Evolutionary conservation across 768 basidiomycete species (phyloP), one percentile per base, ranked within the genome.

Genomic region (Lactarius tabidus): DNA sequence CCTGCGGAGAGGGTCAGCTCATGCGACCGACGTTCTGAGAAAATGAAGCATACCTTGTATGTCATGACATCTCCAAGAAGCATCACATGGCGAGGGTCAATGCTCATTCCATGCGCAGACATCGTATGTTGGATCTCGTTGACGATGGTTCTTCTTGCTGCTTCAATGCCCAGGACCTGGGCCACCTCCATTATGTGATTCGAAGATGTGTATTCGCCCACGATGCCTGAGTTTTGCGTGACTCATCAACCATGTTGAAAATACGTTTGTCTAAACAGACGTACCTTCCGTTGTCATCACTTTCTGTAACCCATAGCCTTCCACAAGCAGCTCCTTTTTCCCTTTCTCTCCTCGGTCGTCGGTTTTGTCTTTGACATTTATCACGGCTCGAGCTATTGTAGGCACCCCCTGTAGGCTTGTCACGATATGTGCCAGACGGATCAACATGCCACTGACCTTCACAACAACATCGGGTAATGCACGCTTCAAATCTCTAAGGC

Each of bases 41-140:
- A 33, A 28, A 62, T 31, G n/a, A 18, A 14, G 63, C 74, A 38
- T 64, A 88, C 94, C 86, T 99, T 99, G 79, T 96, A 98, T 33
- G 88, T 86, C 97, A 99, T 99, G 65, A 98, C 95, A 76, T 99
- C 97, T 56, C 95, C 97, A 14, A 99, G 85, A 43, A 99, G 79
- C 93, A 98, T 97, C 71, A 98, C 92, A 75, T 99, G 97, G 60
- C 97, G 91, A 67, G 96, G 95, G 75, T 99, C 97, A 71, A 99
- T 98, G 64, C 89, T 95, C 91, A 99, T 95, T 71, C 94, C 94
- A 79, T 99, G 97, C 61, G 88, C 90, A 69, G 86, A 84, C 97
- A 99, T 99, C 14, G 93, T 98, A 73, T 93, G 92, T 74, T 96
- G 91, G 70, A 98, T 97, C 75, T 99, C 94, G 72, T 96, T 91